Evolutionary conservation across 345 rosid genomes (phyloP), one percentile per base, ranked within the genome.

Genomic region (Eucalyptus victrix): DNA sequence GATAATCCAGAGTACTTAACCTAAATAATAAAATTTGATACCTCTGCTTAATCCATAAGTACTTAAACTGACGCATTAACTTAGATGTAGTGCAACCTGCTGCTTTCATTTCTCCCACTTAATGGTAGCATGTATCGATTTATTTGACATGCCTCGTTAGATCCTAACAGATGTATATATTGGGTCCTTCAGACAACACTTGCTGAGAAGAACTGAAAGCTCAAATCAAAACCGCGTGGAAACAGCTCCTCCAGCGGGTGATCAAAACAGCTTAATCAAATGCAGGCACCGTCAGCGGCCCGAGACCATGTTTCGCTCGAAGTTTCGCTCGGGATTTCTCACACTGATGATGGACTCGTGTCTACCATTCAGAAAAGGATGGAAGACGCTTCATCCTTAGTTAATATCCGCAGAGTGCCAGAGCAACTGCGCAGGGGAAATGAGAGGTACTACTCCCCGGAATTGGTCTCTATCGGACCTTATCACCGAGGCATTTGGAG

Each of bases 381-480:
- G 94, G 95, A 94, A 87, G 83, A 24, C 12, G 58, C 87, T 30
- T 87, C 95, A 10, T 92, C 91, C 8, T 89, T 89, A 4, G 69
- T 87, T 42, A 90, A 91, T 34, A 92, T 95, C 90, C 53, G 90
- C 91, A 91, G 85, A 72, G 94, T 92, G 14, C 49, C 40, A 3
- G 87, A 51, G 47, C 88, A 12, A 12, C 91, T 93, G 26, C 9
- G 12, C 13, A 14, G 26, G 17, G 81, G 69, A 34, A 49, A 91
- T 32, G 15, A 17, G 21, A 40, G 49, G 49, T 21, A 87, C 9
- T 92, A 90, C 80, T 40, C n/a, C 53, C 96, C 96, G 5, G 85
- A 86, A 12, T 92, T 60, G 51, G 86, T 95, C 14, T 93, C 95
- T 34, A 90, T 95, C 8, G 97, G 97, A 24, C 94, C 94, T 86